Evolutionary conservation across 2,329 filamentous ascomycete genomes (phyloP).

Genomic region (Nannizziopsis arthrosporioides): DNA sequence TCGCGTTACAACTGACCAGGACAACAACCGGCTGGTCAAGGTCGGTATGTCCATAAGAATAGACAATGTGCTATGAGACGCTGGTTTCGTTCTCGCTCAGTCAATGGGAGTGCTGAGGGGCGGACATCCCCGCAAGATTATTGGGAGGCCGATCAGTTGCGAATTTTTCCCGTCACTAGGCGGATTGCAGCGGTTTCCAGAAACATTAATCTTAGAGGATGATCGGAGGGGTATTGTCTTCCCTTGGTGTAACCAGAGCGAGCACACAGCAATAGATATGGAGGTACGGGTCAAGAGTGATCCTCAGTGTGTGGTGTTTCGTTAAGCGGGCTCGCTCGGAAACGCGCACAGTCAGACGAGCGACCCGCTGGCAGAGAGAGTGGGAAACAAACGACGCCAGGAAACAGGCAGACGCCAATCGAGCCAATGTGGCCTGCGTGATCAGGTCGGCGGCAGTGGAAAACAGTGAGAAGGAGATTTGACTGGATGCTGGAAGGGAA

Average conservation of each 20-base stretch:
- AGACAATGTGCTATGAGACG: background rate
- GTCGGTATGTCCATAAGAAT: conserved; percentile 28
- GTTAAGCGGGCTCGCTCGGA: background rate
- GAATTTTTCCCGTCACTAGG: background rate
- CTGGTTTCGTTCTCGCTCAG: background rate
- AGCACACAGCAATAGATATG: background rate
- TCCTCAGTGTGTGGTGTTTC: background rate
- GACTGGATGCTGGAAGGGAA: background rate
- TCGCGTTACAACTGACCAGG: conserved; percentile 24
- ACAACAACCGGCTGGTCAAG: conserved; percentile 26
- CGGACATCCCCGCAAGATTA: background rate
- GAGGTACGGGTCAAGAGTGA: background rate
- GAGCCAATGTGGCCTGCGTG: background rate
- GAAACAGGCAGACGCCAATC: background rate
- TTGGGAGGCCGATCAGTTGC: background rate
- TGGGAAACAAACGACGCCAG: background rate
- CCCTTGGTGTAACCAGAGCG: conserved; percentile 4
- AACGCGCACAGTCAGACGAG: too few relatives aligned
- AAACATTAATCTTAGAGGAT: background rate
- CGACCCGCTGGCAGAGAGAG: background rate
- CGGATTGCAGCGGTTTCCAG: background rate
- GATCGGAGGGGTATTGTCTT: conserved; percentile 2
- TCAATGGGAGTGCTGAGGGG: background rate
- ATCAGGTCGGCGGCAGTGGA: conserved; percentile 8
- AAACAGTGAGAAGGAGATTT: conserved; percentile 1